Percentiles rank a stretch among this genome's conserved stretches.
Conservation (phyloP, 805 yeast genomes). For the Zygosaccharomyces kombuchaensis region DNA sequence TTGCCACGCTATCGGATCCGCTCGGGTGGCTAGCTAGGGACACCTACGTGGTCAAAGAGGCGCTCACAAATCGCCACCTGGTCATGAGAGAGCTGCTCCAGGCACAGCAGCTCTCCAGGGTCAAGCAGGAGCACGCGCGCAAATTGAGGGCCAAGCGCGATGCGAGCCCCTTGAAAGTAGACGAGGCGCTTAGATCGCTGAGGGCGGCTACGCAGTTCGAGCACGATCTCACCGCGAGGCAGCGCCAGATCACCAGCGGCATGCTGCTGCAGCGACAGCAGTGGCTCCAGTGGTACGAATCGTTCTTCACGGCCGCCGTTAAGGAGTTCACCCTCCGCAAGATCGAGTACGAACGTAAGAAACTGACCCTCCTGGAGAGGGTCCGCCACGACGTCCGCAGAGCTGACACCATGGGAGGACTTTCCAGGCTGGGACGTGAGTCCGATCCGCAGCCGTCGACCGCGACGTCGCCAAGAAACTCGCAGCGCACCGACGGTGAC, state of each 20-base stretch:
- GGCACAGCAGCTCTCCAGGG: slow-evolving; percentile 70
- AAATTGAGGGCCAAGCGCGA: slow-evolving; percentile 67
- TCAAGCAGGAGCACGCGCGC: slow-evolving; percentile 65
- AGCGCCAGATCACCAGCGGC: slow-evolving; percentile 78
- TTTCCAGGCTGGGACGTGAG: slow-evolving; percentile 65
- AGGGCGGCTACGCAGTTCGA: slow-evolving; percentile 77
- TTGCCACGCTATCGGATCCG: slow-evolving; percentile 75
- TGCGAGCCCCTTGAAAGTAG: slow-evolving; percentile 82
- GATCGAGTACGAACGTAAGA: slow-evolving; percentile 83
- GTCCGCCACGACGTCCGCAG: slow-evolving; percentile 67
- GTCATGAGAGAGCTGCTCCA: slow-evolving; percentile 82
- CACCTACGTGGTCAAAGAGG: slow-evolving; percentile 84
- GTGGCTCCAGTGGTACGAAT: slow-evolving; percentile 55
- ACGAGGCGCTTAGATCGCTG: slow-evolving; percentile 76
- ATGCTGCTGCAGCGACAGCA: slow-evolving; percentile 63
- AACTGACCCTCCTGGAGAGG: slow-evolving; percentile 66
- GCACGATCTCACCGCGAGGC: slow-evolving; percentile 68
- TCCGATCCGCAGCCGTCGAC: slow-evolving; percentile 22
- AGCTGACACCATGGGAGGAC: slow-evolving; percentile 74
- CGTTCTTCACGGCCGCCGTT: slow-evolving; percentile 49
- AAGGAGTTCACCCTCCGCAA: slow-evolving; percentile 60
- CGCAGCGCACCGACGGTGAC: slow-evolving; percentile 51
- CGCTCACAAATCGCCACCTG: slow-evolving; percentile 86
- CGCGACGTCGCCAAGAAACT: slow-evolving; percentile 20
- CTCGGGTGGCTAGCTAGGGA: slow-evolving; percentile 61